A percentile compares a stretch with the other conserved stretches of the same genome.
phyloP scores from a whole-genome alignment of 768 basidiomycete species.

The Tricholoma matsutake region DNA sequence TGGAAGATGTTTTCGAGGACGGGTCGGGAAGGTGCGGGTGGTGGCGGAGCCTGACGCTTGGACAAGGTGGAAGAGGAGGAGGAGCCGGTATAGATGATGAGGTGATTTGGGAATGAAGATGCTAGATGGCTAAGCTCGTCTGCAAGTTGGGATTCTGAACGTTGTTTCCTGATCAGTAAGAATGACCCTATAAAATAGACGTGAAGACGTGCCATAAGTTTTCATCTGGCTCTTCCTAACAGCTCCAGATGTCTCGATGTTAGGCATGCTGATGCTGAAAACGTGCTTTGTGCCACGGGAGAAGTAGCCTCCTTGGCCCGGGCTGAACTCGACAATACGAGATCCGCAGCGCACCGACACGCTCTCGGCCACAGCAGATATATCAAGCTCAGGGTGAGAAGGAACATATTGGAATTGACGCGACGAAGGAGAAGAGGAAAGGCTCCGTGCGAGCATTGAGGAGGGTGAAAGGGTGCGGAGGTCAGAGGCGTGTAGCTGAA shows the following conservation, averaged over 20 bases:
- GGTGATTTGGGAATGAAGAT: slow-evolving; percentile 51
- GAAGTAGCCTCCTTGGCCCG: slow-evolving; percentile 34
- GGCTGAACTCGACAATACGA: slow-evolving; percentile 38
- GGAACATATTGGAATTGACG: slow-evolving; percentile 63
- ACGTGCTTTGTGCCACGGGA: slow-evolving; percentile 49
- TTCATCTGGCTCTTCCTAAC: slow-evolving; percentile 46
- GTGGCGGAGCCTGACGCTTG: slow-evolving; percentile 24
- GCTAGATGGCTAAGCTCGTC: slow-evolving; percentile 48
- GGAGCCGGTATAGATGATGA: slow-evolving; percentile 66
- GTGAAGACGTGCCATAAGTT: slow-evolving; percentile 48
- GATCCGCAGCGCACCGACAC: slow-evolving; percentile 56
- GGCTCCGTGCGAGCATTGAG: slow-evolving; percentile 43
- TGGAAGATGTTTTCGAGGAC: slow-evolving; percentile 14
- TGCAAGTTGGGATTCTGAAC: slow-evolving; percentile 43
- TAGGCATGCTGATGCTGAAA: slow-evolving; percentile 53
- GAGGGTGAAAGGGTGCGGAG: slow-evolving; percentile 55
- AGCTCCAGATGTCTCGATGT: slow-evolving; percentile 39
- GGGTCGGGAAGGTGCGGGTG: slow-evolving; percentile 13
- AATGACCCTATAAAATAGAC: not conserved
- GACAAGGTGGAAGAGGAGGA: slow-evolving; percentile 31
- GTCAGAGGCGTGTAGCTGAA: slow-evolving; percentile 70
- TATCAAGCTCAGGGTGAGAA: slow-evolving; percentile 24
- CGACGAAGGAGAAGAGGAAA: slow-evolving; percentile 50
- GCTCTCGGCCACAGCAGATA: slow-evolving; percentile 35
- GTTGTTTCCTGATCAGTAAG: slow-evolving; percentile 6